phyloP scores from a whole-genome alignment of 1,139 yeast genomes.

The Candida neerlandica region DNA sequence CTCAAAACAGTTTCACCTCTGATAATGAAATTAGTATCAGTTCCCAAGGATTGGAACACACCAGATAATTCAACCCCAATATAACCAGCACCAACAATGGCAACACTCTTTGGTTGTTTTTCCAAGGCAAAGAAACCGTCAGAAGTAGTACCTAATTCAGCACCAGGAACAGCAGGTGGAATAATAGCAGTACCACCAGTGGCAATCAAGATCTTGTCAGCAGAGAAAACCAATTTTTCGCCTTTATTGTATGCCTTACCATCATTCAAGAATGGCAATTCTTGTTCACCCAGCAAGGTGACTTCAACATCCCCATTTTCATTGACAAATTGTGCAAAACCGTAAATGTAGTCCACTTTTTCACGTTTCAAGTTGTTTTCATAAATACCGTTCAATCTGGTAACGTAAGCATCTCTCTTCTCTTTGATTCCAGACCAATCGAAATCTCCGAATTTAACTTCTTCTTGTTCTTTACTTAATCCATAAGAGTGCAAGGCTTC shows the following conservation, averaged over 20 bases:
- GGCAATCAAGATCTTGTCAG: slow-evolving; percentile 84
- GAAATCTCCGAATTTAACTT: slow-evolving; percentile 58
- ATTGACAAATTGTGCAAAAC: slow-evolving; percentile 79
- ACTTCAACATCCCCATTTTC: slow-evolving; percentile 78
- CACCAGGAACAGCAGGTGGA: slow-evolving; percentile 75
- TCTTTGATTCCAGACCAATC: slow-evolving; percentile 80
- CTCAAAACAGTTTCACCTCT: slow-evolving; percentile 91
- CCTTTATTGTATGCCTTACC: slow-evolving; percentile 35
- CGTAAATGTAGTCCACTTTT: slow-evolving; percentile 83
- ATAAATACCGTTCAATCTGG: slow-evolving; percentile 88
- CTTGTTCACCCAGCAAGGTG: slow-evolving; percentile 46
- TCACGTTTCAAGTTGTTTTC: slow-evolving; percentile 84
- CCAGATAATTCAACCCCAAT: slow-evolving; percentile 96
- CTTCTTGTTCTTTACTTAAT: slow-evolving; percentile 51
- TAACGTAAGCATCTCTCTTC: slow-evolving; percentile 89
- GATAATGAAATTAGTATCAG: slow-evolving; percentile 85
- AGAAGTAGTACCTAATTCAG: slow-evolving; percentile 82
- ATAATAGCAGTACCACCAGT: slow-evolving; percentile 87
- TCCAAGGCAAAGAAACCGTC: slow-evolving; percentile 88
- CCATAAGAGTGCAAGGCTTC: slow-evolving; percentile 82
- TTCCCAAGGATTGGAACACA: slow-evolving; percentile 82
- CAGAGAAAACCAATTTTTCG: slow-evolving; percentile 66
- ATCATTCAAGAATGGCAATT: slow-evolving; percentile 35
- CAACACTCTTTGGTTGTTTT: slow-evolving; percentile 86
- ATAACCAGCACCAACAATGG: slow-evolving; percentile 97